Evolutionary conservation across 306 rosid genomes (phyloP), one percentile per base, ranked within the genome.

Genomic region (Lablab purpureus): DNA sequence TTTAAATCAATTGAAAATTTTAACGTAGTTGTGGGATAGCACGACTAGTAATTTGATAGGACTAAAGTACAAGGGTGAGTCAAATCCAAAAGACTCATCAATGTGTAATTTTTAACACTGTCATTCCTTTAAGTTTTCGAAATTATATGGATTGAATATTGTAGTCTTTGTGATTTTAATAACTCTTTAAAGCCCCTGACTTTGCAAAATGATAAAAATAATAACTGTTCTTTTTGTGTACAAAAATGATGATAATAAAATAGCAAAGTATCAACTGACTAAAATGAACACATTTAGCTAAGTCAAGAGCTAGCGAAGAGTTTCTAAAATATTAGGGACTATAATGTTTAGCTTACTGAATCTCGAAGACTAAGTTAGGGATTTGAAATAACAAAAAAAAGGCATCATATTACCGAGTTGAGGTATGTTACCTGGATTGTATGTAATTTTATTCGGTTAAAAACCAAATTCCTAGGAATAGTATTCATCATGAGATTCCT

Each of bases 1-100:
- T 76, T 75, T 76, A 32, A 78, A 78, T 49, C 22, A 50, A 67
- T 54, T 47, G 8, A 27, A 22, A 58, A 43, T 43, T 67, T 55
- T 6, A 19, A 50, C 23, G 52, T 10, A 77, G 41, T 40, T 79
- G 30, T 27, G 30, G 2, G 3, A 2, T 30, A 30, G 4, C 34
- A 30, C 4, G 34, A 30, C 34, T 30, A 3, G 4, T 30, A 3
- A 30, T 30, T 30, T 30, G 34, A 2, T 30, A 30, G 34, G 34
- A 30, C 4, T 30, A 2, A 30, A 27, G 28, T 27, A 27, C 28
- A 27, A 27, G n/a, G n/a, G n/a, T n/a, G n/a, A n/a, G n/a, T n/a
- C n/a, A n/a, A n/a, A n/a, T n/a, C n/a, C n/a, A n/a, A n/a, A n/a
- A n/a, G n/a, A n/a, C n/a, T n/a, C n/a, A n/a, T n/a, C n/a, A n/a